Evolutionary conservation across 208 protist genomes (phyloP).

Genomic region (Wallacemonas sp.): DNA sequence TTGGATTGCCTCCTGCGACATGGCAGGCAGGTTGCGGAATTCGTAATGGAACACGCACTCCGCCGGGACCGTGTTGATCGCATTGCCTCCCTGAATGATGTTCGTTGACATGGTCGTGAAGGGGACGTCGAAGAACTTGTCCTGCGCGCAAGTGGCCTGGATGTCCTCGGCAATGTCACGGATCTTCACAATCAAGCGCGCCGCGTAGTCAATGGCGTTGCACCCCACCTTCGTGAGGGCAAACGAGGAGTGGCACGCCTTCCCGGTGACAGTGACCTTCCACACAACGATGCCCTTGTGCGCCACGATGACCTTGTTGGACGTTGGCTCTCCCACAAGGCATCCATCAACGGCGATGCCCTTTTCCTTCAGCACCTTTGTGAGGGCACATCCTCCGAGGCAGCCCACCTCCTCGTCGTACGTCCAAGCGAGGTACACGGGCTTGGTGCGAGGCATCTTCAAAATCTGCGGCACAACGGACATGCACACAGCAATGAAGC

Average conservation of each 20-base stretch:
- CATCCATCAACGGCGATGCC: constrained; percentile 47
- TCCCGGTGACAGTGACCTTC: constrained; percentile 33
- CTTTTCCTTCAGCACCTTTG: constrained; percentile 33
- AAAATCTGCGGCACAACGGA: constrained; percentile 43
- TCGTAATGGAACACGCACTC: constrained; percentile 52
- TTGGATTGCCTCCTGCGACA: constrained; percentile 36
- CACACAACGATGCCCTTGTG: constrained; percentile 51
- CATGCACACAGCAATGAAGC: constrained; percentile 59
- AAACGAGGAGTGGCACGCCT: constrained; percentile 40
- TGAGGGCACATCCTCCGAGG: constrained; percentile 42
- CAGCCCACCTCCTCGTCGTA: constrained; percentile 57
- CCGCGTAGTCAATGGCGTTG: constrained; percentile 60
- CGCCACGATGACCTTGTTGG: constrained; percentile 60
- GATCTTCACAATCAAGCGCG: constrained; percentile 51
- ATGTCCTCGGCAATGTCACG: constrained; percentile 48
- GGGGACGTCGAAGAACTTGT: constrained; percentile 34
- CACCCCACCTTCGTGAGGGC: constrained; percentile 42
- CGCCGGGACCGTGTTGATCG: constrained; percentile 50
- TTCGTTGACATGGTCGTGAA: constrained; percentile 52
- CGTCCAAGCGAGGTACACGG: constrained; percentile 54
- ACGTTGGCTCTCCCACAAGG: constrained; percentile 60
- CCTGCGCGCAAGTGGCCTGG: constrained; percentile 15
- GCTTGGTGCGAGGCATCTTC: constrained; percentile 39
- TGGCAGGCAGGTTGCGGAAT: constrained; percentile 38
- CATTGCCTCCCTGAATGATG: constrained; percentile 53